Evolutionary conservation across 1,284 basidiomycete species (phyloP), one percentile per base, ranked within the genome.

Genomic region (Tranzscheliella williamsii): DNA sequence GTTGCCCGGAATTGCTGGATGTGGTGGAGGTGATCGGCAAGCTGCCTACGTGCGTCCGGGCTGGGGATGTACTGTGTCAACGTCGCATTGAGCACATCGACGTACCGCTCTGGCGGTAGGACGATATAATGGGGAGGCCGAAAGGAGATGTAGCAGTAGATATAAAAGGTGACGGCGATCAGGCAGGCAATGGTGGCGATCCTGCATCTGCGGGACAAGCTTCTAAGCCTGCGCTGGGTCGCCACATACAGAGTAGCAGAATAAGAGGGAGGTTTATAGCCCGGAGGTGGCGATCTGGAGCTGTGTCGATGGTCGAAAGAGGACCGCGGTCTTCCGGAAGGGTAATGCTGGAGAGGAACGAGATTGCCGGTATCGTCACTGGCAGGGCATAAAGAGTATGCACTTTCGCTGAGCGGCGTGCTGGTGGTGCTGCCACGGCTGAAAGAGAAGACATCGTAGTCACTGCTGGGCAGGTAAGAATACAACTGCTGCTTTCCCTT

Each of bases 101-200:
- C 42, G 23, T 64, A 64, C 6, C 12, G 32, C 27, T 64, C 54
- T n/a, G 53, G 50, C 1, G 61, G 61, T 6, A 64, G 47, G 7
- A 61, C 38, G 29, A 64, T 50, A 37, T 57, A 60, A 38, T 58
- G 55, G 8, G 61, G 50, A 12, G 62, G 55, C 4, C 55, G 56
- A 49, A 60, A 58, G 22, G 53, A 41, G 40, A 55, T 49, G 45
- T 49, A 54, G 48, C 51, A 49, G 38, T 38, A 50, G 15, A 42
- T 47, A 34, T 64, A 55, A 17, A 60, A 18, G 42, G 38, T 27
- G 5, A 50, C 37, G 4, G 51, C 21, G 24, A 64, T n/a, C 26
- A 50, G 38, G 24, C 36, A 31, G 11, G 52, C 54, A 15, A 49
- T 22, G 5, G 38, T 24, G 17, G 50, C 32, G 36, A 53, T 32